Conservation (phyloP, 495 filamentous ascomycete genomes). For the Xylaria castorea region DNA sequence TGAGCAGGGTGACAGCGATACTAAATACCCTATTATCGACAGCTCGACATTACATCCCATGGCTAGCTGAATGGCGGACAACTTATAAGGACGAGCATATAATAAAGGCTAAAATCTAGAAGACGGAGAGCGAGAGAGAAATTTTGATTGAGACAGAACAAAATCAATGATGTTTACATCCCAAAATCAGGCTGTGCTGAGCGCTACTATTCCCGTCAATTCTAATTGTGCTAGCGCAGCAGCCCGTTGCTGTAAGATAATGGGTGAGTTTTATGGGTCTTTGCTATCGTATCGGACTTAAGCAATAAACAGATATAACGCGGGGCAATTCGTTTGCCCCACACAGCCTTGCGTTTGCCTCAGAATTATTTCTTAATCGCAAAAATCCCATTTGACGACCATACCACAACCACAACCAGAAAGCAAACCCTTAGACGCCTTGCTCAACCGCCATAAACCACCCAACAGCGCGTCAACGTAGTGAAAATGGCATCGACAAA, state of each 20-base stretch:
- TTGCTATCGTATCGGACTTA: conserved; percentile 21
- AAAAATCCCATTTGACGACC: conserved; percentile 23
- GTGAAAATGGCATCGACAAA: conserved; percentile 30
- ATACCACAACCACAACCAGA: conserved; percentile 4
- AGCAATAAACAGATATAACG: conserved; percentile 26
- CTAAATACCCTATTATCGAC: background rate
- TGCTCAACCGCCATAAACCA: background rate
- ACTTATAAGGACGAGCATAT: background rate
- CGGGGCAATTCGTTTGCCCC: conserved; percentile 23
- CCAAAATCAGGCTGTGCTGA: background rate
- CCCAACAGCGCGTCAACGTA: background rate
- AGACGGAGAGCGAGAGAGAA: background rate
- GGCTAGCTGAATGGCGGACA: background rate
- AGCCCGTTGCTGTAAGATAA: background rate
- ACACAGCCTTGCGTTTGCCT: conserved; percentile 24
- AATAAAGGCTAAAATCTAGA: background rate
- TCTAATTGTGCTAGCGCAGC: background rate
- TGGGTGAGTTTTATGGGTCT: background rate
- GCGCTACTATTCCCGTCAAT: too few relatives aligned
- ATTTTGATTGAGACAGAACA: background rate
- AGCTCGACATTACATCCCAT: background rate
- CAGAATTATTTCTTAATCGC: conserved; percentile 29
- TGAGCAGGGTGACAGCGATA: background rate
- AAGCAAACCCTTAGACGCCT: background rate
- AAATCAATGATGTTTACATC: background rate